Evolutionary conservation across 306 rosid genomes (phyloP).

Genomic region (Rubus parviflorus): DNA sequence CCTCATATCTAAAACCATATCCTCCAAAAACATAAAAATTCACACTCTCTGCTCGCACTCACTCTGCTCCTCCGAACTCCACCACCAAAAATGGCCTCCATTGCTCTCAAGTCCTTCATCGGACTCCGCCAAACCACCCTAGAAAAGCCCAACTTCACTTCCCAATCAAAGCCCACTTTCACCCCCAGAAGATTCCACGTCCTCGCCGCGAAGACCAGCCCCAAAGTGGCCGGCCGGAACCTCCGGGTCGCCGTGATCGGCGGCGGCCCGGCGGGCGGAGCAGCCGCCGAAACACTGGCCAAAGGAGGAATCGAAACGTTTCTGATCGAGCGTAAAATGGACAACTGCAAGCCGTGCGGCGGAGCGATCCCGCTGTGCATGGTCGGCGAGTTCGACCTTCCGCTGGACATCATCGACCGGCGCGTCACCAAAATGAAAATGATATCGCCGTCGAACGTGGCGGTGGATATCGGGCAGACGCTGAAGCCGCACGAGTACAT

Average conservation of each 20-base stretch:
- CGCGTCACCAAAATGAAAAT: slow-evolving; percentile 96
- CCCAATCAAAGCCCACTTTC: slow-evolving; percentile 23
- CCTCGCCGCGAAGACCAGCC: slow-evolving; percentile 61
- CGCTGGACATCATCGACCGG: slow-evolving; percentile 88
- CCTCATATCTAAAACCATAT: slow-evolving; percentile 59
- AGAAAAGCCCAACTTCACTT: slow-evolving; percentile 48
- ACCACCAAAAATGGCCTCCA: slow-evolving; percentile 58
- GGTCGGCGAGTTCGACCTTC: slow-evolving; percentile 94
- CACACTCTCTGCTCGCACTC: slow-evolving; percentile 2
- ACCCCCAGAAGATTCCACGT: not conserved
- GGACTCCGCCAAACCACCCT: slow-evolving; percentile 79
- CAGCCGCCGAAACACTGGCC: slow-evolving; percentile 80
- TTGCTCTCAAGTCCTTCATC: slow-evolving; percentile 78
- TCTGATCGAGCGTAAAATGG: slow-evolving; percentile 84
- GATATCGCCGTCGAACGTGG: slow-evolving; percentile 97
- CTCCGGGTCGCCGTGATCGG: slow-evolving; percentile 91
- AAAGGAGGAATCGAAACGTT: slow-evolving; percentile 84
- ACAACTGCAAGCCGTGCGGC: slow-evolving; percentile 97
- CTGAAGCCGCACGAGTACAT: slow-evolving; percentile 94
- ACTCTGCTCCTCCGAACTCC: not conserved
- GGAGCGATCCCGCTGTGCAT: slow-evolving; percentile 98
- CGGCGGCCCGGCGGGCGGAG: slow-evolving; percentile 84
- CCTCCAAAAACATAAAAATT: slow-evolving; percentile 33
- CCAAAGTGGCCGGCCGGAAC: slow-evolving; percentile 63
- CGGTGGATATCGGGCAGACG: slow-evolving; percentile 84